A percentile compares a stretch with the other conserved stretches of the same genome.
These are phyloP conservation scores for Geranium brycei DNA, from an alignment of 345 rosid species.

Conservation along the genomic window DNA sequence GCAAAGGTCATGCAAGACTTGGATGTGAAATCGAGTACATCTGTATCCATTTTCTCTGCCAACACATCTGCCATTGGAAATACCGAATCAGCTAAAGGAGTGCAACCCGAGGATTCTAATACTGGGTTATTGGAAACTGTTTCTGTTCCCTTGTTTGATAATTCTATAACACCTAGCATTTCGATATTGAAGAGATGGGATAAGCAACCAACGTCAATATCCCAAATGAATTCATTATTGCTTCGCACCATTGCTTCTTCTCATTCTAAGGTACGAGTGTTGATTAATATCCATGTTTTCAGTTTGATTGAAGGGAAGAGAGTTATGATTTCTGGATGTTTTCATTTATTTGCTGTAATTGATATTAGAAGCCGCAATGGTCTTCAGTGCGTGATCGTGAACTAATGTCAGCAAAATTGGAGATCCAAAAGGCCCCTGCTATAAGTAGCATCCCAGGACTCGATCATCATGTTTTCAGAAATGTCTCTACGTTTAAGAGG, in stretches of 20 bases:
- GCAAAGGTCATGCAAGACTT: neutral
- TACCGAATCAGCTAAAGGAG: neutral
- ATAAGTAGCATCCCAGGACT: constrained; percentile 23
- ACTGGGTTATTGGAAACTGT: constrained; percentile 12
- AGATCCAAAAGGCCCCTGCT: constrained; percentile 48
- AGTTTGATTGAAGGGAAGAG: constrained; percentile 5
- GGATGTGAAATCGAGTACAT: constrained; percentile 10
- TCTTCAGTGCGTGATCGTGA: constrained; percentile 48
- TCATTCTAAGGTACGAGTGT: constrained; percentile 35
- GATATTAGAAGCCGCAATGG: constrained; percentile 37
- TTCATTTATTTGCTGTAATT: constrained; percentile 10
- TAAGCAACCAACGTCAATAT: constrained; percentile 25
- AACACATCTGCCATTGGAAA: constrained; percentile 13
- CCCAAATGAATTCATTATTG: constrained; percentile 47
- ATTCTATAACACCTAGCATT: constrained; percentile 7
- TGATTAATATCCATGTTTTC: constrained; percentile 1
- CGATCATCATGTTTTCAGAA: constrained; percentile 39
- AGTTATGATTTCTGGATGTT: constrained; percentile 6
- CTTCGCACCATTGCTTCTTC: constrained; percentile 32
- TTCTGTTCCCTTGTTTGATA: constrained; percentile 6
- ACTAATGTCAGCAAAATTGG: constrained; percentile 38
- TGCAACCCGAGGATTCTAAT: constrained; percentile 7
- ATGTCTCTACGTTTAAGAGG: constrained; percentile 63
- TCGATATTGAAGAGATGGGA: constrained; percentile 18
- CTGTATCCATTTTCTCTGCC: constrained; percentile 8